Conservation (phyloP, 305 asterid species). For the Solanum hybrid region DNA sequence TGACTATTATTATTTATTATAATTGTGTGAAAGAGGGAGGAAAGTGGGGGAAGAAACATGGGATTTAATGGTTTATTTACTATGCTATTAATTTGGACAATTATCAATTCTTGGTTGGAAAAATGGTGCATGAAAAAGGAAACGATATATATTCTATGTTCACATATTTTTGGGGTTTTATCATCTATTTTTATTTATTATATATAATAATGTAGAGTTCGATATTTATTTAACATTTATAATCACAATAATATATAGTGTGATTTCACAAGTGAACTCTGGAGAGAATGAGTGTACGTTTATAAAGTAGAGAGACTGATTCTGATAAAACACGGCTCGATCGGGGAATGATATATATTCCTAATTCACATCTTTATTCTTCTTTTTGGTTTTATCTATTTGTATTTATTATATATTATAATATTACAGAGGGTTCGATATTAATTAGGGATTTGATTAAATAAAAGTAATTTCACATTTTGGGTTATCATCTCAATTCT, state of each 20-base stretch:
- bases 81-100: not conserved
- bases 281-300: not conserved
- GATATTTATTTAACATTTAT: not conserved
- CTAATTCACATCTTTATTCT: not conserved
- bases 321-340: fast-evolving
- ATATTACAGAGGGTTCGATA: not conserved
- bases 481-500: not conserved
- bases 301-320: not conserved
- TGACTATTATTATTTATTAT: not conserved
- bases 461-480: not conserved
- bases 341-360: not conserved
- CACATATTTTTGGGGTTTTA: not conserved
- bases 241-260: not conserved
- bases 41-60: conserved; percentile 4
- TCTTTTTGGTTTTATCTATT: not conserved
- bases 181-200: not conserved
- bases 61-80: conserved; percentile 10
- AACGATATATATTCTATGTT: not conserved
- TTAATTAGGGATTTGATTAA: not conserved
- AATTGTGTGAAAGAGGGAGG: not conserved
- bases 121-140: not conserved
- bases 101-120: not conserved
- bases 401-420: not conserved
- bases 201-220: not conserved
- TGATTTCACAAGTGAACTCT: not conserved